These are phyloP conservation scores for Alopecurus myosuroides DNA, from an alignment of 176 grass and related monocot genomes.

Conservation along the genomic window DNA sequence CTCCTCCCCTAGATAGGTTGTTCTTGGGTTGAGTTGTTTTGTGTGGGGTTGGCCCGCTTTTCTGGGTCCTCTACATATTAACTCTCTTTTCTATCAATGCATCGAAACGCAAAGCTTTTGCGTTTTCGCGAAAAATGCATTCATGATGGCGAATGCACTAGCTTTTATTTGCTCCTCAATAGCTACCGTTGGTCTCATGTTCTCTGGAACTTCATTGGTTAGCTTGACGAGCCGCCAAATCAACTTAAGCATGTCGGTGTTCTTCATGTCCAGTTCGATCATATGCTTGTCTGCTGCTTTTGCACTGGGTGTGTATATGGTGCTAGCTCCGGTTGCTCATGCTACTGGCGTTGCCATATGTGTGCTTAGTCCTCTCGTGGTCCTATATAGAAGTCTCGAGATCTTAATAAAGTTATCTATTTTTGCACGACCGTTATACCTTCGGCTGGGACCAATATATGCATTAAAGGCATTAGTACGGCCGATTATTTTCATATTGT, in stretches of 20 bases:
- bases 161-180: neutral
- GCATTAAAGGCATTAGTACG: neutral
- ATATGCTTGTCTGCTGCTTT: too few relatives aligned
- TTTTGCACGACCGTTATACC: neutral
- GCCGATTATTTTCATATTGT: accelerated
- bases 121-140: too few relatives aligned
- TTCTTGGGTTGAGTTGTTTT: too few relatives aligned
- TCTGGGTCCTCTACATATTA: too few relatives aligned
- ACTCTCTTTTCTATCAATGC: too few relatives aligned
- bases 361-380: neutral
- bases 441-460: neutral
- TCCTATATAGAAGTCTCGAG: neutral
- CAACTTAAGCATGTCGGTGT: neutral
- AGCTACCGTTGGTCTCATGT: neutral
- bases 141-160: neutral
- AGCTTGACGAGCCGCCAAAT: neutral
- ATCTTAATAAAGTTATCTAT: accelerated
- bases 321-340: too few relatives aligned
- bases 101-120: too few relatives aligned
- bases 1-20: too few relatives aligned
- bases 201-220: neutral
- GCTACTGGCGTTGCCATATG: neutral
- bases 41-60: too few relatives aligned
- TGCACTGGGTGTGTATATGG: too few relatives aligned
- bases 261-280: too few relatives aligned